phyloP scores from a whole-genome alignment of 768 basidiomycete genomes.

The Hygrocybe punicea region DNA sequence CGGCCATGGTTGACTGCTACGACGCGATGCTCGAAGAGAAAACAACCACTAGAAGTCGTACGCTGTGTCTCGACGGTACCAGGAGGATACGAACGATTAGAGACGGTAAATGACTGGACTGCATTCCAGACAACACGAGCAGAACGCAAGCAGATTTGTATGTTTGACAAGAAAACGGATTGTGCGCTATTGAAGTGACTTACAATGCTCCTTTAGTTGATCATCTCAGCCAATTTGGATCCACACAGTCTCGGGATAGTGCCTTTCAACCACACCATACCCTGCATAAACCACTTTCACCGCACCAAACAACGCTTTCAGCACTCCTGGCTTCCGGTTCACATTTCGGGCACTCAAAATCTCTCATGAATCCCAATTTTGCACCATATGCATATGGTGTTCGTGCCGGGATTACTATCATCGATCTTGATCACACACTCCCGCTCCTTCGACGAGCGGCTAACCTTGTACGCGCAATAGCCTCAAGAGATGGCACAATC shows the following conservation, averaged over 20 bases:
- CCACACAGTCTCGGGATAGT: slow-evolving; percentile 63
- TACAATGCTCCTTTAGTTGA: slow-evolving; percentile 44
- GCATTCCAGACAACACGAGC: slow-evolving; percentile 50
- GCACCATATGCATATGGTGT: slow-evolving; percentile 90
- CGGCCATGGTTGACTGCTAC: background rate
- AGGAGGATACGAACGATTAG: background rate
- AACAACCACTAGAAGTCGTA: background rate
- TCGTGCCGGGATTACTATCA: slow-evolving; percentile 85
- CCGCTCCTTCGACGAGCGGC: slow-evolving; percentile 89
- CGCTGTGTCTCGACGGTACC: background rate
- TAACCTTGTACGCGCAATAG: slow-evolving; percentile 78
- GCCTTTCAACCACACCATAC: slow-evolving; percentile 71
- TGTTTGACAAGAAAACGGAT: slow-evolving; percentile 17
- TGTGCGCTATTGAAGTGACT: slow-evolving; percentile 14
- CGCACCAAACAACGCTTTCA: slow-evolving; percentile 66
- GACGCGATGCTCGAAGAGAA: slow-evolving; percentile 8
- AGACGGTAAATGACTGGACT: slow-evolving; percentile 6
- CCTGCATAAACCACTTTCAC: slow-evolving; percentile 60
- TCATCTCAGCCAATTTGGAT: slow-evolving; percentile 68
- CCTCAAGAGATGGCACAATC: slow-evolving; percentile 76
- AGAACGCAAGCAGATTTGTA: slow-evolving; percentile 55
- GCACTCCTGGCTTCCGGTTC: slow-evolving; percentile 90
- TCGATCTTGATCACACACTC: slow-evolving; percentile 91
- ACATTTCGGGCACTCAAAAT: slow-evolving; percentile 84
- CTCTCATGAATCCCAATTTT: slow-evolving; percentile 86